Percentiles rank a stretch among this genome's conserved stretches.
phyloP scores from a whole-genome alignment of 495 filamentous ascomycete genomes.

The Lasiosphaeria ovina region DNA sequence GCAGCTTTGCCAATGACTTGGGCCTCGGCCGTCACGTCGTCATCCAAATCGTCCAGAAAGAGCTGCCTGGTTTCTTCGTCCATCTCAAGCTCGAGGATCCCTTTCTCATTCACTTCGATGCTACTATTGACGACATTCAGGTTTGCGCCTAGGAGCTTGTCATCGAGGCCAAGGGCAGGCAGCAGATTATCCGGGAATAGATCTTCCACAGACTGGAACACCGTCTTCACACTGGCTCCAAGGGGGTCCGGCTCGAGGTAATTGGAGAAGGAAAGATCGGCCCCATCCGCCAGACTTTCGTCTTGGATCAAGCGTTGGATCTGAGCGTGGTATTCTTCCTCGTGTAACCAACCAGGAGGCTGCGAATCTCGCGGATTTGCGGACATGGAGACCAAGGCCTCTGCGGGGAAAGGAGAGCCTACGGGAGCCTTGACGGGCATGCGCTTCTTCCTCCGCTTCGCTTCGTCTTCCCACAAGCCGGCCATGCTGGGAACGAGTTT shows the following conservation, averaged over 20 bases:
- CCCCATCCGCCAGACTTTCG: constrained; percentile 45
- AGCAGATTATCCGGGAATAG: constrained; percentile 69
- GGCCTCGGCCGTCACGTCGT: constrained; percentile 38
- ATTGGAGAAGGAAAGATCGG: constrained; percentile 56
- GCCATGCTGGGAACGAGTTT: constrained; percentile 91
- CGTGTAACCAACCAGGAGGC: constrained; percentile 81
- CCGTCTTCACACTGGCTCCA: constrained; percentile 65
- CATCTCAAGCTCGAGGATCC: constrained; percentile 38
- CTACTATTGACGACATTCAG: constrained; percentile 26
- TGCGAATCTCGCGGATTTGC: constrained; percentile 69
- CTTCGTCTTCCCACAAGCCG: constrained; percentile 90
- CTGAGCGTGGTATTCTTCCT: constrained; percentile 73
- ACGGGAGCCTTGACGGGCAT: constrained; percentile 61
- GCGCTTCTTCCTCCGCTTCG: constrained; percentile 66
- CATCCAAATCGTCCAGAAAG: constrained; percentile 54
- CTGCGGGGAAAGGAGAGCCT: constrained; percentile 72
- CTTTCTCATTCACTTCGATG: constrained; percentile 47
- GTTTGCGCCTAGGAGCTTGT: constrained; percentile 23
- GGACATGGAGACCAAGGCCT: constrained; percentile 82
- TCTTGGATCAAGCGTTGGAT: constrained; percentile 65
- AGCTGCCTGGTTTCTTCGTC: constrained; percentile 43
- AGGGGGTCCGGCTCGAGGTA: constrained; percentile 56
- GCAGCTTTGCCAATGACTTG: background rate
- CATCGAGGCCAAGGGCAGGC: constrained; percentile 43
- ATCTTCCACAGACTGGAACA: constrained; percentile 80